A percentile compares a stretch with the other conserved stretches of the same genome.
phyloP scores from a whole-genome alignment of 1,284 basidiomycete species.

The Trametes polyzona region DNA sequence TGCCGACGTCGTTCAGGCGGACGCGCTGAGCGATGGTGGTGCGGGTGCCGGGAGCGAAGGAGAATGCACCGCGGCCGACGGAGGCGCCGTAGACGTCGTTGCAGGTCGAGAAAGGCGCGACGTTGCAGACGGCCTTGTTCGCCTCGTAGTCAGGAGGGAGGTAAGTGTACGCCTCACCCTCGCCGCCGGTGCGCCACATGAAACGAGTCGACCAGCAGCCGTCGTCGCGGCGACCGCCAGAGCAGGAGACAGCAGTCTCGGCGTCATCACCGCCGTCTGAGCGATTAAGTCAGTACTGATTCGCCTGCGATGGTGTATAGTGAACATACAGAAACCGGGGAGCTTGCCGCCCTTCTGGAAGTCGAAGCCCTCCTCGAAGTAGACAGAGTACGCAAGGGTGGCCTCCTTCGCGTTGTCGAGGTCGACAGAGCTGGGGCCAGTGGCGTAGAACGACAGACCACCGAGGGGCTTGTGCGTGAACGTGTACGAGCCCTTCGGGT shows the following conservation, averaged over 20 bases:
- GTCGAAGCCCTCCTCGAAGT: slow-evolving; percentile 57
- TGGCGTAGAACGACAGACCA: slow-evolving; percentile 67
- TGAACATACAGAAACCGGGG: slow-evolving; percentile 36
- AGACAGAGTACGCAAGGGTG: slow-evolving; percentile 60
- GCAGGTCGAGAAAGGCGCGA: slow-evolving; percentile 58
- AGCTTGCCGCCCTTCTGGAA: slow-evolving; percentile 41
- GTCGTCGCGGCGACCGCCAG: slow-evolving; percentile 52
- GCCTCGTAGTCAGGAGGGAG: slow-evolving; percentile 60
- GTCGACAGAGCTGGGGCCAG: slow-evolving; percentile 45
- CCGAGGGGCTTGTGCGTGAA: slow-evolving; percentile 57
- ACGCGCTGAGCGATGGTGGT: slow-evolving; percentile 64
- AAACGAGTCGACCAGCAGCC: slow-evolving; percentile 59
- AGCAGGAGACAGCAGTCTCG: slow-evolving; percentile 48
- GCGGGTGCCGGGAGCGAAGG: slow-evolving; percentile 63
- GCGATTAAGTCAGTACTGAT: background rate
- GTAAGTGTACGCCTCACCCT: slow-evolving; percentile 65
- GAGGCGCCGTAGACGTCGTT: slow-evolving; percentile 67
- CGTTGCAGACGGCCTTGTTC: slow-evolving; percentile 56
- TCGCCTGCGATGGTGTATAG: background rate
- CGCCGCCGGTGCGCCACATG: slow-evolving; percentile 57
- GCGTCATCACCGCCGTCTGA: slow-evolving; percentile 55
- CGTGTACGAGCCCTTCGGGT: slow-evolving; percentile 61
- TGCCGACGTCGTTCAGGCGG: slow-evolving; percentile 64
- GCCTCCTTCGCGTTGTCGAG: slow-evolving; percentile 51
- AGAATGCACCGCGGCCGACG: slow-evolving; percentile 76